Evolutionary conservation across 2,329 filamentous ascomycete species (phyloP).

Genomic region (Calcarisporium arbuscula): DNA sequence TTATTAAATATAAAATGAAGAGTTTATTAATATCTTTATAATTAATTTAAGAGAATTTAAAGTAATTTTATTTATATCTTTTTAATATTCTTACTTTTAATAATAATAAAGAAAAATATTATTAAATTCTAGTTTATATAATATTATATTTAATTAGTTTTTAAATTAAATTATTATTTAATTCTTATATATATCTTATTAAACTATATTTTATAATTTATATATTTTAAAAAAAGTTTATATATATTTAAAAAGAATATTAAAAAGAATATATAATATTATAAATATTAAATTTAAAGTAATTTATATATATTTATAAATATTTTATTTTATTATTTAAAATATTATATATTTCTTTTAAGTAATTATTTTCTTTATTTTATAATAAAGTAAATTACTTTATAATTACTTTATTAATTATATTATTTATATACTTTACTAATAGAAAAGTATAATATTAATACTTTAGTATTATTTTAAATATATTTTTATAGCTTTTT

Average conservation of each 20-base stretch:
- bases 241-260: no score
- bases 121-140: not conserved
- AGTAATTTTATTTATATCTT: not conserved
- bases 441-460: not conserved
- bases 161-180: not conserved
- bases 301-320: not conserved
- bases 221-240: no score
- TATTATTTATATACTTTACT: not conserved
- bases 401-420: not conserved
- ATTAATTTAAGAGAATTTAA: not conserved
- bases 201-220: no score
- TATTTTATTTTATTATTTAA: not conserved
- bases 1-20: not conserved
- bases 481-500: not conserved
- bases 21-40: not conserved
- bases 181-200: no score
- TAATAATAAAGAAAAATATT: not conserved
- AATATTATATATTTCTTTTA: not conserved
- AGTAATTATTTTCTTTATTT: not conserved
- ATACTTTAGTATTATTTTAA: not conserved
- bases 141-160: not conserved
- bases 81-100: not conserved
- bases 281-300: not conserved
- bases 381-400: not conserved
- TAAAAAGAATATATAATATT: not conserved